Evolutionary conservation across 2,329 filamentous ascomycete genomes (phyloP).

Genomic region (Capronia coronata): DNA sequence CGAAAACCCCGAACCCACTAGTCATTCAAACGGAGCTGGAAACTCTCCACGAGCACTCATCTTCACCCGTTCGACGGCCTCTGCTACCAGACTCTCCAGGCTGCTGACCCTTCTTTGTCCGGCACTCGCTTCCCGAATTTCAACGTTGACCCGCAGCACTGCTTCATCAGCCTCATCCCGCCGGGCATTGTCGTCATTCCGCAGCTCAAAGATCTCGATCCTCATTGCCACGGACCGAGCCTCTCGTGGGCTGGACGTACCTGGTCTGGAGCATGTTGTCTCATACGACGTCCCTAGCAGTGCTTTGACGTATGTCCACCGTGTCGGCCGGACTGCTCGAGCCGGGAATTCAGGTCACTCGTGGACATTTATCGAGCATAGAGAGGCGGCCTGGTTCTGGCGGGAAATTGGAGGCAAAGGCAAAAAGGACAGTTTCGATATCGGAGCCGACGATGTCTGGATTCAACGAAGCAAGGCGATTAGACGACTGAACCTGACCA

Average conservation of each 20-base stretch:
- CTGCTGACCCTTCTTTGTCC: slow-evolving; percentile 78
- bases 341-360: slow-evolving; percentile 73
- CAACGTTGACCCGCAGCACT: slow-evolving; percentile 63
- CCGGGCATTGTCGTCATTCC: slow-evolving; percentile 76
- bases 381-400: slow-evolving; percentile 88
- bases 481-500: slow-evolving; percentile 12
- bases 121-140: slow-evolving; percentile 83
- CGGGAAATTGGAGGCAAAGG: slow-evolving; percentile 58
- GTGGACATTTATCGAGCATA: slow-evolving; percentile 78
- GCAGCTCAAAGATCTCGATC: slow-evolving; percentile 80
- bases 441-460: background rate
- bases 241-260: slow-evolving; percentile 88
- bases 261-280: slow-evolving; percentile 79
- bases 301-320: slow-evolving; percentile 94
- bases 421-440: slow-evolving; percentile 30
- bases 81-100: slow-evolving; percentile 82
- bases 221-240: slow-evolving; percentile 94
- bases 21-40: slow-evolving; percentile 53
- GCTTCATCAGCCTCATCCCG: slow-evolving; percentile 45
- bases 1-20: slow-evolving; percentile 49
- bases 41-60: slow-evolving; percentile 87
- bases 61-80: slow-evolving; percentile 87
- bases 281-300: slow-evolving; percentile 94
- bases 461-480: slow-evolving; percentile 15
- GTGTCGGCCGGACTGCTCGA: slow-evolving; percentile 89